phyloP scores from a whole-genome alignment of 2,329 filamentous ascomycete genomes.

The Fusarium nurragi region DNA sequence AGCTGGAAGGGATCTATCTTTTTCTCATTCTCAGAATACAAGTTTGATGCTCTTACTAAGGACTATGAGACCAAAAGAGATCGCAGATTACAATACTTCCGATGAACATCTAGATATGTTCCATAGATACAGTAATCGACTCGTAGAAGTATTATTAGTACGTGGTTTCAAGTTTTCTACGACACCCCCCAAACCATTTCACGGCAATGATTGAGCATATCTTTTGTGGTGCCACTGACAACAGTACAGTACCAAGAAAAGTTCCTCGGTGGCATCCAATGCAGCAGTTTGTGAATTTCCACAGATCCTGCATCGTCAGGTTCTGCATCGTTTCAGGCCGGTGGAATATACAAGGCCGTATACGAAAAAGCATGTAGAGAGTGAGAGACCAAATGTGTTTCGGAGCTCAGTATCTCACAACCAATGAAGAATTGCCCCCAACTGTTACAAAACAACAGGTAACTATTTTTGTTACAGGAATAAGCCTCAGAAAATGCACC shows the following conservation, averaged over 20 bases:
- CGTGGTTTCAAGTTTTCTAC: background rate
- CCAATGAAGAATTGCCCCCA: background rate
- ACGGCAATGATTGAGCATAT: conserved; percentile 20
- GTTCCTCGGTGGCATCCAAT: conserved; percentile 24
- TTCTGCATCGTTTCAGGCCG: background rate
- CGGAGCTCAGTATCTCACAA: background rate
- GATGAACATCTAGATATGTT: no score
- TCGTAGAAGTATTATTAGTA: background rate
- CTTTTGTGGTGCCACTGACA: conserved; percentile 35
- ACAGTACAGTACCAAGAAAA: conserved; percentile 10
- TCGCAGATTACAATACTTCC: no score
- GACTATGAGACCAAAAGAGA: no score
- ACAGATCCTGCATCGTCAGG: background rate
- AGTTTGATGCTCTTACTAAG: no score
- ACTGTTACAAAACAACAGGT: background rate
- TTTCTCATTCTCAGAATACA: background rate
- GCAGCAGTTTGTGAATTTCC: background rate
- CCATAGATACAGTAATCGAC: background rate
- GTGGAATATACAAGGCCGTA: background rate
- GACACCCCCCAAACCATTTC: background rate
- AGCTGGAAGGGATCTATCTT: background rate
- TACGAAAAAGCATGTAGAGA: background rate
- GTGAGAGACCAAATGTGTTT: background rate
- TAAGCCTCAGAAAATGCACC: conserved; percentile 17
- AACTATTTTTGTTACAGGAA: conserved; percentile 5